These are phyloP conservation scores for Metschnikowia henanensis DNA, from an alignment of 805 yeast genomes.

Conservation along the genomic window DNA sequence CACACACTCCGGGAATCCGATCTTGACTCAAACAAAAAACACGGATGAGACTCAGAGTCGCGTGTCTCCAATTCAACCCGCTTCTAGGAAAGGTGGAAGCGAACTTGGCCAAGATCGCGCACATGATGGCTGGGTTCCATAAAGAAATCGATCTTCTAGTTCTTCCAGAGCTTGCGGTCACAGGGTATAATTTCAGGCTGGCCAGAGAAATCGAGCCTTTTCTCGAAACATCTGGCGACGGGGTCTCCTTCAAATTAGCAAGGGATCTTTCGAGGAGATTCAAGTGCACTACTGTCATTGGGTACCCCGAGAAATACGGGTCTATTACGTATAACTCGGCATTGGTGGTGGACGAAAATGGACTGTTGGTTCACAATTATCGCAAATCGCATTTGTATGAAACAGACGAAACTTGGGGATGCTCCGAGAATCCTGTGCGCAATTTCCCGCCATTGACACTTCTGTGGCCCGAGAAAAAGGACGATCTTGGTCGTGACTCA, in stretches of 20 bases:
- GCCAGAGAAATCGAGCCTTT: constrained; percentile 52
- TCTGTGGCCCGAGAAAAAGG: constrained; percentile 26
- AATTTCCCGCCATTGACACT: constrained; percentile 57
- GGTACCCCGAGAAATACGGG: constrained; percentile 69
- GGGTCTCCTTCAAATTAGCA: constrained; percentile 59
- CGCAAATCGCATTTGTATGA: constrained; percentile 75
- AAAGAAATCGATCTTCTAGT: constrained; percentile 62
- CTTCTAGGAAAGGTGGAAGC: constrained; percentile 56
- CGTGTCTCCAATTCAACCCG: constrained; percentile 70
- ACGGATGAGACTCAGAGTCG: constrained; percentile 53
- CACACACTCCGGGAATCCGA: too few species aligned
- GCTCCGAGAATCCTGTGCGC: constrained; percentile 57
- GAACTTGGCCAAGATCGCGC: constrained; percentile 49
- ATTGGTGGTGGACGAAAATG: constrained; percentile 57
- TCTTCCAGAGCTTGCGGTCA: constrained; percentile 80
- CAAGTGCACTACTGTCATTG: constrained; percentile 69
- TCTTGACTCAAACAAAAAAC: not conserved
- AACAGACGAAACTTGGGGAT: constrained; percentile 82
- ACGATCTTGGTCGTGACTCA: too few species aligned
- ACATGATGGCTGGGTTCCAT: constrained; percentile 31
- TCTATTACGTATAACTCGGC: constrained; percentile 67
- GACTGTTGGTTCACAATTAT: constrained; percentile 62
- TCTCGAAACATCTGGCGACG: constrained; percentile 47
- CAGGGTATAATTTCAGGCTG: constrained; percentile 73
- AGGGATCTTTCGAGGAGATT: constrained; percentile 46